Evolutionary conservation across 805 yeast genomes (phyloP).

Genomic region (Wickerhamomyces mucosus): DNA sequence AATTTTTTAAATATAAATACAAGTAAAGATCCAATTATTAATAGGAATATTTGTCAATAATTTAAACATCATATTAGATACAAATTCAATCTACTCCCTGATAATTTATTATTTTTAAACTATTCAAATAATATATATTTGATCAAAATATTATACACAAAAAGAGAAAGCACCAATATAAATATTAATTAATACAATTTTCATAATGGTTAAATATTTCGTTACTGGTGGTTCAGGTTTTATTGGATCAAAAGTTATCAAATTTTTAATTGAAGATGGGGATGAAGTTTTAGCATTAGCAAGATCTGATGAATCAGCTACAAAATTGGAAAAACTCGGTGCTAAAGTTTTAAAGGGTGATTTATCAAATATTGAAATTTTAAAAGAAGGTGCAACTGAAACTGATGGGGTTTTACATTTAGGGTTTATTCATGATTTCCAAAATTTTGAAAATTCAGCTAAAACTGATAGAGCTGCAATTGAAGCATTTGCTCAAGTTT

Average conservation of each 20-base stretch:
- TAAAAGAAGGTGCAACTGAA: constrained; percentile 20
- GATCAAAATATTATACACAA: too few species aligned
- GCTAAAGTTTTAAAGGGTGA: constrained; percentile 22
- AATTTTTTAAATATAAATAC: too few species aligned
- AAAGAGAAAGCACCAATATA: too few species aligned
- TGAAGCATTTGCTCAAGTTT: constrained; percentile 18
- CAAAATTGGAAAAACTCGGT: constrained; percentile 17
- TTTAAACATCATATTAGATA: too few species aligned
- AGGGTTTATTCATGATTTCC: constrained; percentile 26
- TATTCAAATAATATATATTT: too few species aligned
- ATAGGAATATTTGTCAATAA: too few species aligned
- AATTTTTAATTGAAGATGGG: constrained; percentile 16
- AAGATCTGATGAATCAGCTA: constrained; percentile 23
- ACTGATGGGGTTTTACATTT: constrained; percentile 29
- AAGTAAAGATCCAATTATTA: too few species aligned
- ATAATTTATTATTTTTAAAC: too few species aligned
- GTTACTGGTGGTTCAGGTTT: constrained; percentile 29
- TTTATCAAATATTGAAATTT: constrained; percentile 20
- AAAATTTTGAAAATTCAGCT: constrained; percentile 10
- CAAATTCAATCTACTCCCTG: too few species aligned
- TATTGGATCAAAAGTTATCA: constrained; percentile 19
- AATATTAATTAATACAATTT: neutral
- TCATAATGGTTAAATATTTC: constrained; percentile 20
- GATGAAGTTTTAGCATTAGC: constrained; percentile 23
- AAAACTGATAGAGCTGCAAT: constrained; percentile 21